A percentile compares a stretch with the other conserved stretches of the same genome.
These are phyloP conservation scores for Scalesia atractyloides DNA, from an alignment of 129 eudicot species.

Conservation along the genomic window DNA sequence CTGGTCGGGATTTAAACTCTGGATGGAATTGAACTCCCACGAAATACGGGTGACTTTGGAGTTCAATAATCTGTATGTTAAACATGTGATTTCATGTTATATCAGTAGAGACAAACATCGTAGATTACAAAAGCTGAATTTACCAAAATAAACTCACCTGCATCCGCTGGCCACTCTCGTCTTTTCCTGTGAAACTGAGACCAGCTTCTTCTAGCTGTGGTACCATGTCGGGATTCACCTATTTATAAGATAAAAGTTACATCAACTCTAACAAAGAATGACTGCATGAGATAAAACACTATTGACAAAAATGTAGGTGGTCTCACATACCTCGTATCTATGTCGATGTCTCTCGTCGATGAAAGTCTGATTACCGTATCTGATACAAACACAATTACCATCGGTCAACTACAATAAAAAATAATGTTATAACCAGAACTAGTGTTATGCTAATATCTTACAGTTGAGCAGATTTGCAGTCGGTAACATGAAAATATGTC, in stretches of 20 bases:
- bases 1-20: constrained; percentile 89
- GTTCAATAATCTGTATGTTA: constrained; percentile 70
- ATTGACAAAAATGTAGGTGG: background rate
- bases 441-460: constrained; percentile 38
- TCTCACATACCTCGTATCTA: constrained; percentile 74
- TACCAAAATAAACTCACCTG: constrained; percentile 48
- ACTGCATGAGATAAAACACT: background rate
- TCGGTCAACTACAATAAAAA: background rate
- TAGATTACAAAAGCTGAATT: background rate
- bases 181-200: constrained; percentile 87
- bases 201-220: constrained; percentile 80
- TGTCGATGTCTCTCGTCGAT: constrained; percentile 94
- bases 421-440: background rate
- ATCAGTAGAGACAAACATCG: background rate
- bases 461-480: constrained; percentile 79
- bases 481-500: constrained; percentile 64
- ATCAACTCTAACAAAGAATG: background rate
- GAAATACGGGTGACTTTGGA: constrained; percentile 77
- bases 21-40: constrained; percentile 97
- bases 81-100: background rate
- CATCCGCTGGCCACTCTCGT: constrained; percentile 91
- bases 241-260: background rate
- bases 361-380: constrained; percentile 71
- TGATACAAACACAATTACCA: constrained; percentile 36
- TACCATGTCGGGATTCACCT: constrained; percentile 97